A percentile compares a stretch with the other conserved stretches of the same genome.
phyloP scores from a whole-genome alignment of 169 alveolate species.

The Cardiosporidium cionae region DNA sequence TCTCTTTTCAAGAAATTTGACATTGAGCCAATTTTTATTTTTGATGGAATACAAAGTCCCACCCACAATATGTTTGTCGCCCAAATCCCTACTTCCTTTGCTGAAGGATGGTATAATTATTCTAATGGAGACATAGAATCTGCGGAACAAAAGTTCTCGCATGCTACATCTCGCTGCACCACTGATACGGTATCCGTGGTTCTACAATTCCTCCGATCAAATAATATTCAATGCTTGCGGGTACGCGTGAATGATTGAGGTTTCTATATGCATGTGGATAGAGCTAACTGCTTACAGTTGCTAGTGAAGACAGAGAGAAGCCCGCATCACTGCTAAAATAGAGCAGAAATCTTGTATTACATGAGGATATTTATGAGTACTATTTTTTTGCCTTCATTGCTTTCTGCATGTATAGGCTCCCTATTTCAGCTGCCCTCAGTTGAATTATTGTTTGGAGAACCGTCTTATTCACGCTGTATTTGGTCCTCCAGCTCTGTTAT shows the following conservation, averaged over 20 bases:
- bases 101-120: background rate
- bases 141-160: constrained; percentile 3
- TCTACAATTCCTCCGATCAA: constrained; percentile 16
- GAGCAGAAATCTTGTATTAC: too few relatives aligned
- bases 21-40: constrained; percentile 19
- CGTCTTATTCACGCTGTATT: constrained; percentile 16
- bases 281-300: too few relatives aligned
- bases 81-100: background rate
- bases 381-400: too few relatives aligned
- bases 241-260: background rate
- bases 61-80: background rate
- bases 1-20: constrained; percentile 10
- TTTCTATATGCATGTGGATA: too few relatives aligned
- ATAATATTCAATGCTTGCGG: background rate
- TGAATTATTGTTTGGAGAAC: constrained; percentile 11
- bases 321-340: too few relatives aligned
- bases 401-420: constrained; percentile 40
- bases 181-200: constrained; percentile 15
- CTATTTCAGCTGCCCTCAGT: constrained; percentile 31
- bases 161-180: constrained; percentile 11
- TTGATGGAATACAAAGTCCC: background rate
- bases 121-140: constrained; percentile 1
- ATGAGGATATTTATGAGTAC: too few relatives aligned
- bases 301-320: too few relatives aligned
- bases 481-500: constrained; percentile 29